Evolutionary conservation across 2,329 filamentous ascomycete genomes (phyloP).

Genomic region (Talaromyces sp.): DNA sequence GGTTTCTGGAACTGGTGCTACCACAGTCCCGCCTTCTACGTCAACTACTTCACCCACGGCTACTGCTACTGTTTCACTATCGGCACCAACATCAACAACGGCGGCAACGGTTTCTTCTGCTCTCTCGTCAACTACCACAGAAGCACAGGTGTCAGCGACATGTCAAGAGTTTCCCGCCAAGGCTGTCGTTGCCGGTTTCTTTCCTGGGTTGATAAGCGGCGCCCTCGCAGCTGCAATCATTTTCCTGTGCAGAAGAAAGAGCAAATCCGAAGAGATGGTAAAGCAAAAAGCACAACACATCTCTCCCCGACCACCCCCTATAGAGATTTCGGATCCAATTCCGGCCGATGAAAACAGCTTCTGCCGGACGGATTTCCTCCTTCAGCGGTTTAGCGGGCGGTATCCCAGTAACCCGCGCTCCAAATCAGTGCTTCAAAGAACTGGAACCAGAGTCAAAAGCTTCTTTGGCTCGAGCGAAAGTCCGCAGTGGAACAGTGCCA

Average conservation of each 20-base stretch:
- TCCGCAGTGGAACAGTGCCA: conserved; percentile 16
- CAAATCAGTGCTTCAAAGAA: conserved; percentile 28
- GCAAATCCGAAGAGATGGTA: conserved; percentile 14
- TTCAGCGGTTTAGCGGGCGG: conserved; percentile 17
- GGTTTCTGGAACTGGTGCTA: conserved; percentile 11
- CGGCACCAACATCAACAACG: conserved; percentile 14
- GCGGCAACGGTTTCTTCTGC: conserved; percentile 12
- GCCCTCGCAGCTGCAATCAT: conserved; percentile 50
- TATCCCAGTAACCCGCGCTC: conserved; percentile 18
- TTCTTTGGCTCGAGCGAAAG: conserved; percentile 23
- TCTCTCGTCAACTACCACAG: conserved; percentile 15
- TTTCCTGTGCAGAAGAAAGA: conserved; percentile 30
- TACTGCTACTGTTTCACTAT: conserved; percentile 7
- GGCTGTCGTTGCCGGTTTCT: conserved; percentile 41
- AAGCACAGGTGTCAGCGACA: conserved; percentile 13
- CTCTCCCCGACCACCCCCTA: conserved; percentile 25
- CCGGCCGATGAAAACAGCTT: conserved; percentile 33
- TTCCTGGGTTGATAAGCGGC: conserved; percentile 40
- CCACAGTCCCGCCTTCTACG: conserved; percentile 17
- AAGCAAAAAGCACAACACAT: background rate
- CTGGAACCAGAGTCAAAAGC: conserved; percentile 31
- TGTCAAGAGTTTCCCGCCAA: conserved; percentile 36
- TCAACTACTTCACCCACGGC: conserved; percentile 1
- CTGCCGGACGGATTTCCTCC: conserved; percentile 40
- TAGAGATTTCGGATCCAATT: conserved; percentile 40